A percentile compares a stretch with the other conserved stretches of the same genome.
These are phyloP conservation scores for Beauveria australis DNA, from an alignment of 2,329 filamentous ascomycete species.

Conservation along the genomic window DNA sequence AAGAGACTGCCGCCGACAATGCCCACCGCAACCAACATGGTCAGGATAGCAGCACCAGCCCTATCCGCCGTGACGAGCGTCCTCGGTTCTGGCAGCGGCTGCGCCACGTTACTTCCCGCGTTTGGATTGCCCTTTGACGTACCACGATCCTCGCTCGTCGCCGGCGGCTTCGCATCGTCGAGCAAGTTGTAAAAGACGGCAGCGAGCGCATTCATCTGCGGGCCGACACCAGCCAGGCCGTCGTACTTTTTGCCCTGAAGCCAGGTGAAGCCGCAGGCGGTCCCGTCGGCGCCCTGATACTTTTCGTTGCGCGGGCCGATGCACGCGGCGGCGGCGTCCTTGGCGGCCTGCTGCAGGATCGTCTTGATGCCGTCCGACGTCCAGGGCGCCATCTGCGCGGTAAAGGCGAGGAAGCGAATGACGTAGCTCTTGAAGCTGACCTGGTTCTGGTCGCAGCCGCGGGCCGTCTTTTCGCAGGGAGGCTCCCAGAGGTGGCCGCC, in stretches of 20 bases:
- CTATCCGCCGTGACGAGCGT: slow-evolving; percentile 40
- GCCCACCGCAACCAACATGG: slow-evolving; percentile 38
- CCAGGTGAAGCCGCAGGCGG: slow-evolving; percentile 63
- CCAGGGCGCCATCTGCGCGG: slow-evolving; percentile 46
- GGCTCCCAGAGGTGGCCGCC: slow-evolving; percentile 51
- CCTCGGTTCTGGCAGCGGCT: slow-evolving; percentile 18
- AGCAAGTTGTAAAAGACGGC: slow-evolving; percentile 55
- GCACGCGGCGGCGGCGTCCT: slow-evolving; percentile 44
- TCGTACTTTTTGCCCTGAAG: slow-evolving; percentile 46
- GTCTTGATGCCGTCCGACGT: slow-evolving; percentile 40
- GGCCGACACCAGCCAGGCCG: slow-evolving; percentile 52
- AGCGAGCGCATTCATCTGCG: slow-evolving; percentile 61
- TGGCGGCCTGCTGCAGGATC: slow-evolving; percentile 41
- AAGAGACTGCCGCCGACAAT: slow-evolving; percentile 42
- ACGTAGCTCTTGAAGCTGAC: slow-evolving; percentile 70
- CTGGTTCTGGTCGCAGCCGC: slow-evolving; percentile 52
- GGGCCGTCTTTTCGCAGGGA: slow-evolving; percentile 49
- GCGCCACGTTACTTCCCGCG: slow-evolving; percentile 31
- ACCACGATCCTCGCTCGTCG: slow-evolving; percentile 49
- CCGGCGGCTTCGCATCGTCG: slow-evolving; percentile 31
- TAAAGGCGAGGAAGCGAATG: slow-evolving; percentile 55
- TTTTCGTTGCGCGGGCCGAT: slow-evolving; percentile 33
- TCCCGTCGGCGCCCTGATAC: slow-evolving; percentile 46
- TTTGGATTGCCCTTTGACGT: slow-evolving; percentile 45
- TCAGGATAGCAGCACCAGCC: slow-evolving; percentile 49